phyloP scores from a whole-genome alignment of 495 filamentous ascomycete genomes.

The Daldinia concentrica region DNA sequence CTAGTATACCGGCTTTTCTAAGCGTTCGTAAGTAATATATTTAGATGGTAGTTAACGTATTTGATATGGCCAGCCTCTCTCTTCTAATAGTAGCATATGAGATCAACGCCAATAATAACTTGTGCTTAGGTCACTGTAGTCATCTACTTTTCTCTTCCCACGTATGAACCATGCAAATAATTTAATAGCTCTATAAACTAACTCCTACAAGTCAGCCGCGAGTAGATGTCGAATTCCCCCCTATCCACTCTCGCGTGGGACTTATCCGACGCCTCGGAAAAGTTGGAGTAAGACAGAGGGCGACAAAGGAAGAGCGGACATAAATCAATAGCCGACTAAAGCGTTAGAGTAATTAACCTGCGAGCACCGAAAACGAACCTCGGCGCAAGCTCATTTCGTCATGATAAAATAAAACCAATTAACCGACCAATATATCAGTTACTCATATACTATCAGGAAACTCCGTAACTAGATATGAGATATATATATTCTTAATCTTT shows the following conservation, averaged over 20 bases:
- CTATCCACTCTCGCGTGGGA: constrained; percentile 5
- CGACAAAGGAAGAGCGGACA: constrained; percentile 26
- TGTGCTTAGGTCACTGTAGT: too few relatives aligned
- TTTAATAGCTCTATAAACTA: too few relatives aligned
- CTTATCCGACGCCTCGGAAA: constrained; percentile 21
- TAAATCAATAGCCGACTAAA: constrained; percentile 44
- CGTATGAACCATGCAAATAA: too few relatives aligned
- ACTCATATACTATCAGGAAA: background rate
- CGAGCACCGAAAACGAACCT: constrained; percentile 29
- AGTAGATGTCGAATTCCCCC: background rate
- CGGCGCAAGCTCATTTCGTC: constrained; percentile 32
- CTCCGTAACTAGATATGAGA: constrained; percentile 1
- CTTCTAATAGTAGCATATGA: too few relatives aligned
- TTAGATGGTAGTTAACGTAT: too few relatives aligned
- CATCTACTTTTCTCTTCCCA: too few relatives aligned
- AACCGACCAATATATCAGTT: constrained; percentile 8
- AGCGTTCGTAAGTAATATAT: background rate
- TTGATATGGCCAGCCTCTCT: too few relatives aligned
- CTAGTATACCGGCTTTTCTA: background rate
- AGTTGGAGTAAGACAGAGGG: constrained; percentile 3
- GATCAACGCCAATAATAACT: too few relatives aligned
- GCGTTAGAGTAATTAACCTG: constrained; percentile 11
- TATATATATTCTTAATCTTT: background rate
- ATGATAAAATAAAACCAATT: constrained; percentile 28
- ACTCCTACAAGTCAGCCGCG: too few relatives aligned